A percentile compares a stretch with the other conserved stretches of the same genome.
Conservation (phyloP, 805 yeast species). For the Ogataea paraovalis region DNA sequence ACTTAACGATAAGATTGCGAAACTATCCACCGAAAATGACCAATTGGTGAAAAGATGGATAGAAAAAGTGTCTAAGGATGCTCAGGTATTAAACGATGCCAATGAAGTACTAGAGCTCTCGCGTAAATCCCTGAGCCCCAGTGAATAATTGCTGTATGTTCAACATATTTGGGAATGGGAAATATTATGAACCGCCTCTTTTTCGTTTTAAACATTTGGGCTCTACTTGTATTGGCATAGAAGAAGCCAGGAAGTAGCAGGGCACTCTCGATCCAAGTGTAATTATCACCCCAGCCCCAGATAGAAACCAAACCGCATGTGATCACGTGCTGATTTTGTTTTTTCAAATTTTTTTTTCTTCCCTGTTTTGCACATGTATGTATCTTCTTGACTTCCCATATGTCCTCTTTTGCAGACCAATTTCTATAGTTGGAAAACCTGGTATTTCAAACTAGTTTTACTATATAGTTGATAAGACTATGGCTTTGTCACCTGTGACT, state of each 20-base stretch:
- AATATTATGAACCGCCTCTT: too few relatives aligned
- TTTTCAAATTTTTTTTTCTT: background rate
- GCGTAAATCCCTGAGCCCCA: slow-evolving; percentile 11
- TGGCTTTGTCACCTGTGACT: slow-evolving; percentile 9
- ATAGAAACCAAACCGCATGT: background rate
- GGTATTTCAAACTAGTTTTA: too few relatives aligned
- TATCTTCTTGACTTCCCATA: background rate
- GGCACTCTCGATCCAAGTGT: background rate
- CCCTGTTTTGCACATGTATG: background rate
- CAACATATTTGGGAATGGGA: too few relatives aligned
- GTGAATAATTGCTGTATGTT: background rate
- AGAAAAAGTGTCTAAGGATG: slow-evolving; percentile 39
- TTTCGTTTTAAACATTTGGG: too few relatives aligned
- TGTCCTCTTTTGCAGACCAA: background rate
- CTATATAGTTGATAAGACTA: too few relatives aligned
- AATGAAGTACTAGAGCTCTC: slow-evolving; percentile 30
- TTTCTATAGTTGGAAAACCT: background rate
- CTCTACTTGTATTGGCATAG: background rate
- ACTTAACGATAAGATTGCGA: slow-evolving; percentile 29
- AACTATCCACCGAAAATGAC: slow-evolving; percentile 37
- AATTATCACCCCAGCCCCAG: background rate
- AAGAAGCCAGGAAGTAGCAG: too few relatives aligned
- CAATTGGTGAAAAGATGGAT: slow-evolving; percentile 40
- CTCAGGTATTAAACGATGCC: slow-evolving; percentile 39
- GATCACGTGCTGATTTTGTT: background rate